Conservation (phyloP, 306 rosid genomes). For the Abrus precatorius region DNA sequence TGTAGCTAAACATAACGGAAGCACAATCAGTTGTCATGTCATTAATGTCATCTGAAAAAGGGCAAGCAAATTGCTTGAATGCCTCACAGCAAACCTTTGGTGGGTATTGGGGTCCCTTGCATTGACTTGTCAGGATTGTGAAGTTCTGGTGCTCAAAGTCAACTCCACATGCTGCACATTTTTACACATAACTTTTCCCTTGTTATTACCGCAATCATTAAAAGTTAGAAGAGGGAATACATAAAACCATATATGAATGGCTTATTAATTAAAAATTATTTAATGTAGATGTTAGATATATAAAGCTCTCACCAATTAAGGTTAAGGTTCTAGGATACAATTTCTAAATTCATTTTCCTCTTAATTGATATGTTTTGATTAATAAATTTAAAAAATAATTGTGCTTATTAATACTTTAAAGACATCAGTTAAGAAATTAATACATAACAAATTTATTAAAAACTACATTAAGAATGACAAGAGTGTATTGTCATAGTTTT, state of each 20-base stretch:
- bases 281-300: too few relatives aligned
- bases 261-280: too few relatives aligned
- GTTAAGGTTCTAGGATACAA: too few relatives aligned
- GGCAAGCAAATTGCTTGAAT: slow-evolving; percentile 87
- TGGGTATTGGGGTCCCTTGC: slow-evolving; percentile 91
- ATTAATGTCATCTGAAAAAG: slow-evolving; percentile 51
- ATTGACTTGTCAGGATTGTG: slow-evolving; percentile 83
- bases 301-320: too few relatives aligned
- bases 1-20: slow-evolving; percentile 88
- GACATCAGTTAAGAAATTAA: too few relatives aligned
- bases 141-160: slow-evolving; percentile 80
- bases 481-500: too few relatives aligned
- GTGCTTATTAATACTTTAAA: too few relatives aligned
- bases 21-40: slow-evolving; percentile 70
- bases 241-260: too few relatives aligned
- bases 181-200: not conserved
- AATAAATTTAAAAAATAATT: not conserved
- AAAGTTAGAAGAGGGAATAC: not conserved
- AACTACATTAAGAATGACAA: too few relatives aligned
- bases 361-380: not conserved
- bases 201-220: not conserved
- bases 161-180: slow-evolving; percentile 64
- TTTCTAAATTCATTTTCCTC: too few relatives aligned
- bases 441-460: too few relatives aligned
- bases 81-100: slow-evolving; percentile 73